phyloP scores from a whole-genome alignment of 1,284 basidiomycete species.

The Heterobasidion occidentale region DNA sequence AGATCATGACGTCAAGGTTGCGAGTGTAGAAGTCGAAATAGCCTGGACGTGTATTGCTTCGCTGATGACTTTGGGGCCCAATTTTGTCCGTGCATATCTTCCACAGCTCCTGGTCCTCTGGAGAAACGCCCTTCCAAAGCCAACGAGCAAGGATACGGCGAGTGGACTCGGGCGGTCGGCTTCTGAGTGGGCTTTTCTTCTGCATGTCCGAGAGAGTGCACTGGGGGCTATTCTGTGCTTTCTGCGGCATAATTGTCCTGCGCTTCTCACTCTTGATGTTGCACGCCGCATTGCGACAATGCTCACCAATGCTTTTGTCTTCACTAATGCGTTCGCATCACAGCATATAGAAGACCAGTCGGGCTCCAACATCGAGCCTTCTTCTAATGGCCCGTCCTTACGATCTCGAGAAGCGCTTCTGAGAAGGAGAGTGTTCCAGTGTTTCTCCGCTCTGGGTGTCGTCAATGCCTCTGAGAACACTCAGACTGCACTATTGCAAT shows the following conservation, averaged over 20 bases:
- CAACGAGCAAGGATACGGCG: constrained; percentile 77
- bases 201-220: constrained; percentile 89
- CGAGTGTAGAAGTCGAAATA: constrained; percentile 84
- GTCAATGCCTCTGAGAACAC: constrained; percentile 76
- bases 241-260: constrained; percentile 68
- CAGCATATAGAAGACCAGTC: constrained; percentile 42
- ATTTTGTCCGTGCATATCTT: constrained; percentile 88
- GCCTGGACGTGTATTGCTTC: constrained; percentile 93
- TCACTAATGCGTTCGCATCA: constrained; percentile 67
- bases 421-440: constrained; percentile 82
- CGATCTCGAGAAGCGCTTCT: constrained; percentile 80
- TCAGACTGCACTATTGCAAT: constrained; percentile 78
- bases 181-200: constrained; percentile 86
- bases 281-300: constrained; percentile 82
- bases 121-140: constrained; percentile 95
- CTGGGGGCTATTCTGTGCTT: constrained; percentile 87
- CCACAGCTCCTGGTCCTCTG: constrained; percentile 92
- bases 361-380: constrained; percentile 28
- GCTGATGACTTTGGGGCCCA: constrained; percentile 88
- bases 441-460: constrained; percentile 78
- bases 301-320: constrained; percentile 85
- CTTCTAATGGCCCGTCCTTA: constrained; percentile 49
- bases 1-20: constrained; percentile 82
- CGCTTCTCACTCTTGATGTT: constrained; percentile 86
- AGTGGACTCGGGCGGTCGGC: constrained; percentile 55